Conservation (phyloP, 345 rosid genomes). For the Populus deltoides region DNA sequence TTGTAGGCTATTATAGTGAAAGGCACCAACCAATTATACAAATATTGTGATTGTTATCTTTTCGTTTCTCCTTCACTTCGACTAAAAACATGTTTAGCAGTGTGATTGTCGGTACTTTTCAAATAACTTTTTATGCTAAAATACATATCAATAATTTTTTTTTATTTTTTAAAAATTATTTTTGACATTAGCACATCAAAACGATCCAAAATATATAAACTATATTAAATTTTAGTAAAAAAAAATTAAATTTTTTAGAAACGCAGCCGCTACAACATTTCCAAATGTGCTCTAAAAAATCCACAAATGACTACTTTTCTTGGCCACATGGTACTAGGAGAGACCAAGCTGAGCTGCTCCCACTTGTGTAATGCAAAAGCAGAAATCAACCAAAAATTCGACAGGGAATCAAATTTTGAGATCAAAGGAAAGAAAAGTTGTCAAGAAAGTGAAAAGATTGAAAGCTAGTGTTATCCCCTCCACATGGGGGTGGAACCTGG, state of each 20-base stretch:
- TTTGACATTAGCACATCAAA: no score
- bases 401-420: background rate
- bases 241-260: no score
- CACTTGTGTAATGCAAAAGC: background rate
- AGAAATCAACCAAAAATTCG: background rate
- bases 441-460: background rate
- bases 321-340: background rate
- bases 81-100: no score
- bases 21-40: background rate
- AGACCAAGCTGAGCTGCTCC: background rate
- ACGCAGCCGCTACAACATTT: no score
- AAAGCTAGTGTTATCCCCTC: background rate
- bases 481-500: background rate
- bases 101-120: no score
- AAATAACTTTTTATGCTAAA: no score
- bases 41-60: background rate
- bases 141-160: no score
- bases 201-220: no score
- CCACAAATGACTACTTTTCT: background rate
- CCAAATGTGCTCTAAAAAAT: no score
- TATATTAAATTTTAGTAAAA: no score
- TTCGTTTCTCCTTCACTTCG: background rate
- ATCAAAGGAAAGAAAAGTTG: background rate
- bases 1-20: background rate
- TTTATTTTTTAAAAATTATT: no score